Evolutionary conservation across 1,284 basidiomycete genomes (phyloP), one percentile per base, ranked within the genome.

Genomic region (Wolfiporia cocos): DNA sequence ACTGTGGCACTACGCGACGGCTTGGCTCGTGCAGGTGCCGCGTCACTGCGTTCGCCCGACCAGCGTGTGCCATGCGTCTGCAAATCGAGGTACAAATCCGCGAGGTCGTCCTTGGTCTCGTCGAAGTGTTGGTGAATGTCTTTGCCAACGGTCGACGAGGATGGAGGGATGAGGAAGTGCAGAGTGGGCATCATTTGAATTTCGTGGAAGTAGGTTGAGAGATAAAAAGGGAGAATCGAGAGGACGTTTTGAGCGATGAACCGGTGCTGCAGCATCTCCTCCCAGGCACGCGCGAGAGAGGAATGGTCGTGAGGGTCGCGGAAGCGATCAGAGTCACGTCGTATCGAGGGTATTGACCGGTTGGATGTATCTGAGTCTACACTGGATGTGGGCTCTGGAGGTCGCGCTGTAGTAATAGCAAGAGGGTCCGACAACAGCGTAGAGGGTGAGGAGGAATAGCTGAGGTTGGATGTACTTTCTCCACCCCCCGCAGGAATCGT

Each of bases 171-270:
- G 20, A 69, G 62, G 20, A 86, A 65, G 32, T 76, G 69, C 38
- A 81, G 53, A 0, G 73, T 63, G 9, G 74, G 68, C 44, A 76
- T 68, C 2, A 69, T 64, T 47, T 71, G 69, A 41, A 81, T 69
- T 35, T 76, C 71, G 5, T 61, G 53, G 49, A 86, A 87, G 37
- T 70, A 68, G 24, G 72, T 69, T 1, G 74, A 74, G 30, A 87
- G 67, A 52, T 86, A 82, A 50, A 86, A 80, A 0, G 81, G 81
- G 40, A 87, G 67, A 39, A 85, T 70, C 15, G 78, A 72, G 37
- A 77, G 63, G 6, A 78, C 58, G 29, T 73, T 73, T 7, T 73
- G 59, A 1, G 77, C 64, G 30, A 87, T 65, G 53, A 81, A 83
- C 19, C 76, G 68, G 18, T 61, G 63, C 32, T 69, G 62, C 23